Evolutionary conservation across 129 eudicot genomes (phyloP), one percentile per base, ranked within the genome.

Genomic region (Saussurea involucrata): DNA sequence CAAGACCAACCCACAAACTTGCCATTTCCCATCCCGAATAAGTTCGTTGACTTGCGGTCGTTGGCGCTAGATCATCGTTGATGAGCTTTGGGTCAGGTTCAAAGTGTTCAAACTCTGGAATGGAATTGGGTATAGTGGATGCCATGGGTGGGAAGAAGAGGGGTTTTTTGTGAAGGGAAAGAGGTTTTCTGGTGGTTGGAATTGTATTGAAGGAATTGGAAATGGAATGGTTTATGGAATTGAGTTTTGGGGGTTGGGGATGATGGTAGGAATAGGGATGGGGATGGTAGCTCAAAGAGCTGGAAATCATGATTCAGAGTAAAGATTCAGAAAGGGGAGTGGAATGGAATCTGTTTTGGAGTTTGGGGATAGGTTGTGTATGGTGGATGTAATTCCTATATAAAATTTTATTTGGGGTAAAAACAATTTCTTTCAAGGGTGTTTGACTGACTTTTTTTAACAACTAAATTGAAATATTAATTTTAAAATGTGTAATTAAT

Each of bases 1-100:
- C 98, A 6, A 94, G 83, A 6, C 97, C 98, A 20, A 94, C 77
- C 98, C 98, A 94, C 0, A 94, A 76, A 76, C 91, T 89, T 22
- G 94, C 92, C 93, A 94, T 89, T 74, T 94, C 98, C 83, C 87
- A 84, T 5, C 97, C 90, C 5, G 98, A 82, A 66, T 83, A 83
- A 0, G 93, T 91, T 33, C 98, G 84, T n/a, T 87, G 83, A 27
- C 71, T 65, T 31, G 78, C 53, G 0, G 78, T 17, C 6, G 98
- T 91, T 4, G 98, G 98, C 37, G 71, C 83, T 53, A 91, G 97
- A 77, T 94, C 98, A 24, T 89, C 96, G 68, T 94, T 94, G 24
- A 73, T 84, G 40, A 91, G 97, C 21, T 82, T 81, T 1, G 92
- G 93, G 71, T 94, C 93, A 28, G 98, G 85, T 24, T 80, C 80